Evolutionary conservation across 768 basidiomycete species (phyloP).

Genomic region (Termitomyces sp.): DNA sequence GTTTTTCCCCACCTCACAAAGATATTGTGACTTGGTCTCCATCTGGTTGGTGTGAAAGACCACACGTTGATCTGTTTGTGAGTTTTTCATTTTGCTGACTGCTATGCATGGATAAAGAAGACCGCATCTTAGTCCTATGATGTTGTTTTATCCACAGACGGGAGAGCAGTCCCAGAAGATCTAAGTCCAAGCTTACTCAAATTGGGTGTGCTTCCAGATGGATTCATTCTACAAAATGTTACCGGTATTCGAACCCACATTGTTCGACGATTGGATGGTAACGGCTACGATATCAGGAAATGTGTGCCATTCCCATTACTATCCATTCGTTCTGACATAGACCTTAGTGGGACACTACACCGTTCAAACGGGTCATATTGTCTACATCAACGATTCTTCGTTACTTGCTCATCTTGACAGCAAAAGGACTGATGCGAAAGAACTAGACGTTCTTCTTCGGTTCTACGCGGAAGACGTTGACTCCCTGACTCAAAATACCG

Average conservation of each 20-base stretch:
- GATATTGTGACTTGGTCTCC: conserved; percentile 60
- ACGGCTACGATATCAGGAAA: conserved; percentile 82
- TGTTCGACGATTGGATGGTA: conserved; percentile 74
- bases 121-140: conserved; percentile 59
- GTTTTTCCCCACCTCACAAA: conserved; percentile 37
- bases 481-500: conserved; percentile 33
- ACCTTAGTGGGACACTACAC: conserved; percentile 72
- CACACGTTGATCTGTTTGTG: conserved; percentile 65
- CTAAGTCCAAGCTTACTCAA: conserved; percentile 63
- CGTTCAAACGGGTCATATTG: conserved; percentile 73
- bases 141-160: conserved; percentile 67
- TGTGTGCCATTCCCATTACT: conserved; percentile 38
- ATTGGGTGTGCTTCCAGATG: conserved; percentile 54
- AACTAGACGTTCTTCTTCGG: conserved; percentile 50
- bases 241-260: conserved; percentile 76
- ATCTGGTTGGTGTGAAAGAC: conserved; percentile 72
- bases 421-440: conserved; percentile 18
- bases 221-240: conserved; percentile 72
- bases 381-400: conserved; percentile 72
- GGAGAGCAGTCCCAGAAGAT: conserved; percentile 57
- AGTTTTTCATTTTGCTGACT: conserved; percentile 20
- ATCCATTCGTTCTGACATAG: neutral
- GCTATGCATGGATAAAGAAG: neutral
- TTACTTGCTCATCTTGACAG: conserved; percentile 28
- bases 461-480: conserved; percentile 52